phyloP scores from a whole-genome alignment of 805 yeast species.

The Torulaspora maleeae region DNA sequence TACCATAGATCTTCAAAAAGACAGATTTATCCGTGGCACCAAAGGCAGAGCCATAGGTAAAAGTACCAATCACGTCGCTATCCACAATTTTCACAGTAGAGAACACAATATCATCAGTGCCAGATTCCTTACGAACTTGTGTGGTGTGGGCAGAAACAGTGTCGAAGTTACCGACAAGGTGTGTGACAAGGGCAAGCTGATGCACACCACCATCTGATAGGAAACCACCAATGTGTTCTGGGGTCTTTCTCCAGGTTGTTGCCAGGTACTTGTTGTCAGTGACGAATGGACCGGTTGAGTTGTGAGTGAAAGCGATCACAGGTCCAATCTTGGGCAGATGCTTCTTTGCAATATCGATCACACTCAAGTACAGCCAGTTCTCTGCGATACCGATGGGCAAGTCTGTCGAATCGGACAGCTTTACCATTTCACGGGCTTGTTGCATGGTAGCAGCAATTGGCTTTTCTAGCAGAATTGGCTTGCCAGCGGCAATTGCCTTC shows the following conservation, averaged over 20 bases:
- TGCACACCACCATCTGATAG: constrained; percentile 96
- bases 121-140: constrained; percentile 73
- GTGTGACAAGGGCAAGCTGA: constrained; percentile 82
- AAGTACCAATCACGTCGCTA: constrained; percentile 66
- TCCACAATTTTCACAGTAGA: constrained; percentile 62
- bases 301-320: constrained; percentile 61
- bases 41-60: constrained; percentile 80
- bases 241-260: constrained; percentile 84
- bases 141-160: constrained; percentile 70
- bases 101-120: constrained; percentile 75
- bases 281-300: constrained; percentile 69
- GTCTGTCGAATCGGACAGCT: constrained; percentile 54
- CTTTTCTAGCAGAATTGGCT: constrained; percentile 81
- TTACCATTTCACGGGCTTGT: constrained; percentile 77
- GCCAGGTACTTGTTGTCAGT: constrained; percentile 53
- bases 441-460: constrained; percentile 84
- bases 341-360: constrained; percentile 51
- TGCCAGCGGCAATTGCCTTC: constrained; percentile 64
- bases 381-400: constrained; percentile 76
- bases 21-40: constrained; percentile 74
- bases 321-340: constrained; percentile 70
- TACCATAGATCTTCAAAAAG: constrained; percentile 69
- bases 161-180: constrained; percentile 68
- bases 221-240: constrained; percentile 90
- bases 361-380: constrained; percentile 74